Conservation (phyloP, 768 basidiomycete genomes). For the Lactifluus rugatus region DNA sequence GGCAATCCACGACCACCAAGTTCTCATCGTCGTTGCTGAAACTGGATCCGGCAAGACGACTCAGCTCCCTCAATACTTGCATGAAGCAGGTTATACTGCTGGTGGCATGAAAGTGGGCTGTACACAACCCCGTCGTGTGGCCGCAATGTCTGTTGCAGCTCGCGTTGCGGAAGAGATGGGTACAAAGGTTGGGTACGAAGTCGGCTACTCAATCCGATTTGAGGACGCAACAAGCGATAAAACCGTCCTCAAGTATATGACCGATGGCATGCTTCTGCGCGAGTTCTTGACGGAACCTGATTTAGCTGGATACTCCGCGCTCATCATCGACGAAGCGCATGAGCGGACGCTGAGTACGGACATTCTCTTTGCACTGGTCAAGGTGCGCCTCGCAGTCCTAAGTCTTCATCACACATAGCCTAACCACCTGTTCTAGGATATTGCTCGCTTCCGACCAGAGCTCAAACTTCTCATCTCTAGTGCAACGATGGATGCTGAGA, state of each 20-base stretch:
- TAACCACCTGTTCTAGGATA: slow-evolving; percentile 53
- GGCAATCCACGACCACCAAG: slow-evolving; percentile 85
- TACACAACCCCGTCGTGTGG: slow-evolving; percentile 96
- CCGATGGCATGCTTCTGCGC: slow-evolving; percentile 95
- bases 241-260: slow-evolving; percentile 99
- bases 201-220: slow-evolving; percentile 99
- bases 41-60: slow-evolving; percentile 99
- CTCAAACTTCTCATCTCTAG: slow-evolving; percentile 88
- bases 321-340: slow-evolving; percentile 98
- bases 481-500: slow-evolving; percentile 96
- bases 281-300: slow-evolving; percentile 98
- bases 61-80: slow-evolving; percentile 94
- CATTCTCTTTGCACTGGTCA: slow-evolving; percentile 95
- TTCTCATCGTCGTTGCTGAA: slow-evolving; percentile 95
- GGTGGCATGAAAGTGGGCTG: slow-evolving; percentile 87
- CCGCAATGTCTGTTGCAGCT: slow-evolving; percentile 98
- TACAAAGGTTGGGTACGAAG: slow-evolving; percentile 92
- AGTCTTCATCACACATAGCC: slow-evolving; percentile 19
- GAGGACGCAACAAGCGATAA: slow-evolving; percentile 99
- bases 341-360: slow-evolving; percentile 97
- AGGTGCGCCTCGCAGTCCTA: slow-evolving; percentile 51
- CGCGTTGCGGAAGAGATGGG: slow-evolving; percentile 99
- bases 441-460: slow-evolving; percentile 92
- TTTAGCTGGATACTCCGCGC: slow-evolving; percentile 84
- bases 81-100: slow-evolving; percentile 92